Evolutionary conservation across 106 monocot genomes (phyloP).

Genomic region (Dendrobium catenatum): DNA sequence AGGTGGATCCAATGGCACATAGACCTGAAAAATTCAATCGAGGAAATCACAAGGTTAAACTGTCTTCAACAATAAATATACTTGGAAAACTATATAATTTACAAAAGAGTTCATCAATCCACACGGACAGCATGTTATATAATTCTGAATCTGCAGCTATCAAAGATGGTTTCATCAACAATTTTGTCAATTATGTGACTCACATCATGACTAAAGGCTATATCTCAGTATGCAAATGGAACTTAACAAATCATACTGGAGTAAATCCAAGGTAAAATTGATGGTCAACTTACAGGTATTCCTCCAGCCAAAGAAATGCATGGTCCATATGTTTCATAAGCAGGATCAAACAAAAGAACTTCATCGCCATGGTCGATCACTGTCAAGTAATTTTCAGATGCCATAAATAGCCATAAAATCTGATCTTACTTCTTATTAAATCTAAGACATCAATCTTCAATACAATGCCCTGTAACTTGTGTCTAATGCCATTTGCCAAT

Average conservation of each 20-base stretch:
- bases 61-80: background rate
- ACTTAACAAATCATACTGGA: background rate
- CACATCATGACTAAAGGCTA: no score
- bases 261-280: background rate
- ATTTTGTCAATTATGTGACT: no score
- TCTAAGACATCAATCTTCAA: background rate
- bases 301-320: slow-evolving; percentile 75
- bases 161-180: no score
- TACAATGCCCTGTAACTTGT: background rate
- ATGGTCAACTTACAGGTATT: slow-evolving; percentile 52
- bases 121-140: no score
- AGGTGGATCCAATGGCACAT: slow-evolving; percentile 82
- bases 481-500: background rate
- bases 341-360: slow-evolving; percentile 84
- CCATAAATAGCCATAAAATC: background rate
- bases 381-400: slow-evolving; percentile 19
- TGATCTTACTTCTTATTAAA: background rate
- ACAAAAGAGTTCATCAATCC: no score
- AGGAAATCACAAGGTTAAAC: background rate
- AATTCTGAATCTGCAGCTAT: no score
- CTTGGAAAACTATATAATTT: no score
- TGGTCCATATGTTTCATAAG: slow-evolving; percentile 81
- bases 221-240: background rate
- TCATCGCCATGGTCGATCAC: slow-evolving; percentile 80
- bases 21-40: slow-evolving; percentile 39